Conservation (phyloP, 257 asterid species). For the Echites panduratus region DNA sequence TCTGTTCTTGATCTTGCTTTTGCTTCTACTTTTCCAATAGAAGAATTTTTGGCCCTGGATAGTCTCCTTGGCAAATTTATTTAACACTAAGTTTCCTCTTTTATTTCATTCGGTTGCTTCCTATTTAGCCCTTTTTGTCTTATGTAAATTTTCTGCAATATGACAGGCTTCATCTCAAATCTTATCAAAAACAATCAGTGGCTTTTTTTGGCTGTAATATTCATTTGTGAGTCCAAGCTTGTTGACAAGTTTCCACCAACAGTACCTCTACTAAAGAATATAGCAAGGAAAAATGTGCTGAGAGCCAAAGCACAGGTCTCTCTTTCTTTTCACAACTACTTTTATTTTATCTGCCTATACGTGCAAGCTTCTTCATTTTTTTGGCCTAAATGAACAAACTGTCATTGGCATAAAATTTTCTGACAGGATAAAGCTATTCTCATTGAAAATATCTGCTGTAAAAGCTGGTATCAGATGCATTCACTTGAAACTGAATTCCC, state of each 20-base stretch:
- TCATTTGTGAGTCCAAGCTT: background rate
- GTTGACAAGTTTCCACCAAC: conserved; percentile 2
- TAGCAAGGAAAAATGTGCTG: background rate
- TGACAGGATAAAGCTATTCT: background rate
- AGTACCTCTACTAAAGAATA: background rate
- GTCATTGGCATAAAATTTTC: too few species aligned
- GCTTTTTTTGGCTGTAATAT: background rate
- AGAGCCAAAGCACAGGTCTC: background rate
- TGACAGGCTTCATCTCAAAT: background rate
- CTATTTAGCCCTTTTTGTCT: background rate
- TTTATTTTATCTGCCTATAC: background rate
- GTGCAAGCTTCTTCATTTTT: too few species aligned
- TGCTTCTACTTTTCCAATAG: background rate
- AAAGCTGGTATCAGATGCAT: background rate
- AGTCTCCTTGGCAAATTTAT: background rate
- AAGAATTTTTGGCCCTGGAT: background rate
- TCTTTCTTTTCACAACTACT: background rate
- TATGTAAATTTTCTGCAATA: background rate
- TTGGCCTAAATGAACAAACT: too few species aligned
- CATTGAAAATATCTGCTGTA: background rate
- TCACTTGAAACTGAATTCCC: background rate
- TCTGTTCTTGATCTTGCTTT: background rate
- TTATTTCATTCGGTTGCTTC: background rate
- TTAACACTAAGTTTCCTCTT: background rate
- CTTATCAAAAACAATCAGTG: background rate